Base-by-base conservation (phyloP, 177 flowering plant genomes). In the Vitis hybrid region DNA sequence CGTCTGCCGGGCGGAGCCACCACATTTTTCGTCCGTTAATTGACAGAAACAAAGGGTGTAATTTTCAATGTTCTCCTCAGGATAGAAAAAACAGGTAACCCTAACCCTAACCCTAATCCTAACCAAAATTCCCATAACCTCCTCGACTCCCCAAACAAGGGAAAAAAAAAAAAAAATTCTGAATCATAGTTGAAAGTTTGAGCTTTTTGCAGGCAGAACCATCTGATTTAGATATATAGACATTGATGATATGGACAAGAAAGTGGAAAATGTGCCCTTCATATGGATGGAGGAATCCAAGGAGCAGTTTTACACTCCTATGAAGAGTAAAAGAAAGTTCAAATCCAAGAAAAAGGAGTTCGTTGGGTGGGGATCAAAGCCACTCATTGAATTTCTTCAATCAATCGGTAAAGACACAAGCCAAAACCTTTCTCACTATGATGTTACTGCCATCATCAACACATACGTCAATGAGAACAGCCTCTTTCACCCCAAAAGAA, bases 301-400 rank as follows among this genome's bases (percentile, higher is more conserved):
- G 69, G 74, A 71, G 21, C 56, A 52, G 33, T 49, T 11, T 22
- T 29, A 15, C 51, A 10, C 60, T 58, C 56, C 63, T n/a, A 6
- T 22, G 45, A 62, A 13, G 16, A 4, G 22, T 63, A 72, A 73
- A 51, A 80, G 81, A 72, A 83, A 72, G 60, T 52, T 52, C 19
- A 80, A 62, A 55, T 65, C 86, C 49, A 85, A 74, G 76, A 87
- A 78, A 66, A 76, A 21, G 52, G 88, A 87, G 69, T 96, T 85
- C 69, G 58, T 71, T 49, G 94, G 95, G 7, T 92, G 99, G 99
- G 99, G 87, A 2, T 93, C 99, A 10, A 85, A 60, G 66, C 68
- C 75, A 8, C 87, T 96, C 1, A 49, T 87, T 19, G 79, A 81
- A 13, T 96, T 96, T 74, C 97, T 96, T 22, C 39, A 63, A 53